phyloP scores from a whole-genome alignment of 164 flowering plant genomes.

The Kingdonia uniflora region DNA sequence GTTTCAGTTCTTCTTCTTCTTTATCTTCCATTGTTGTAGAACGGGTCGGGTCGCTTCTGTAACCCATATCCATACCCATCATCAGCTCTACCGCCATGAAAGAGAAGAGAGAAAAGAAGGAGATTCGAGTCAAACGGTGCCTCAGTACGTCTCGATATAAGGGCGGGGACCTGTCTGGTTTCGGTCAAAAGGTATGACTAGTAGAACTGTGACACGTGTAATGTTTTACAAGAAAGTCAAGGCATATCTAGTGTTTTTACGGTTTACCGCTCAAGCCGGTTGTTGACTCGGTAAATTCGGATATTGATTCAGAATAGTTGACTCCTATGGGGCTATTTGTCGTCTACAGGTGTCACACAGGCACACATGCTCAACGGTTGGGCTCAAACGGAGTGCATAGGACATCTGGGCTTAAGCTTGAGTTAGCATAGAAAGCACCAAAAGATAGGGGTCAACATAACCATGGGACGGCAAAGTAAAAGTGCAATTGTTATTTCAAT shows the following conservation, averaged over 20 bases:
- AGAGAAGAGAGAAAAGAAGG: neutral
- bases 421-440: no score
- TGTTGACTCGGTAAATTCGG: conserved; percentile 4
- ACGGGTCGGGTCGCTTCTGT: no score
- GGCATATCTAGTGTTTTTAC: neutral
- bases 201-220: conserved; percentile 4
- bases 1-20: conserved; percentile 12
- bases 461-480: no score
- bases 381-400: neutral
- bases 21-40: no score
- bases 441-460: no score
- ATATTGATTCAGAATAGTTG: conserved; percentile 6
- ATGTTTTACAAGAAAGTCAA: conserved; percentile 4
- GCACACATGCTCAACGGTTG: neutral
- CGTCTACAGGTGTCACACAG: neutral
- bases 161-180: neutral
- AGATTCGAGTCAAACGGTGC: conserved; percentile 19
- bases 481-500: no score
- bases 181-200: conserved; percentile 8
- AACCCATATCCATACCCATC: conserved; percentile 24
- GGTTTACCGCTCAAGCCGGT: conserved; percentile 8
- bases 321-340: neutral
- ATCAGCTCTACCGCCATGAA: conserved; percentile 72
- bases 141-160: no score
- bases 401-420: neutral